A percentile compares a stretch with the other conserved stretches of the same genome.
These are phyloP conservation scores for Umbelopsis isabellina DNA, from an alignment of 192 early-diverging fungal species.

Conservation along the genomic window DNA sequence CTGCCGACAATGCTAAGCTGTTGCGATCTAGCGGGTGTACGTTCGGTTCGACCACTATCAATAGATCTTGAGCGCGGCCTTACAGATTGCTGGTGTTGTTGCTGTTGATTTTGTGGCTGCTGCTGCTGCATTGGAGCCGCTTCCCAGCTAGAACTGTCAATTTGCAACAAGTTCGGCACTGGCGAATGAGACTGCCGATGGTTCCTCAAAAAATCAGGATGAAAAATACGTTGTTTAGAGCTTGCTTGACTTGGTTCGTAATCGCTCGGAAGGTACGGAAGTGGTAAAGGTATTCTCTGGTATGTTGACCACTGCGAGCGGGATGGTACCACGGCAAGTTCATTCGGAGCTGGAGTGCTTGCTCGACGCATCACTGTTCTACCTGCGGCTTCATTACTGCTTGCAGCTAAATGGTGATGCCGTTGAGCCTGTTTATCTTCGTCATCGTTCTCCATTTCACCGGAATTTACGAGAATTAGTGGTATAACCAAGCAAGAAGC, in stretches of 20 bases:
- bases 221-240: slow-evolving; percentile 28
- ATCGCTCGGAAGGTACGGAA: slow-evolving; percentile 36
- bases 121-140: too few relatives aligned
- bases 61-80: background rate
- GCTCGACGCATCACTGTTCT: background rate
- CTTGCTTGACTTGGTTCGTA: slow-evolving; percentile 35
- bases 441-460: background rate
- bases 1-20: slow-evolving; percentile 5
- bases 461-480: background rate
- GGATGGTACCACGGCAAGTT: slow-evolving; percentile 8
- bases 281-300: slow-evolving; percentile 27
- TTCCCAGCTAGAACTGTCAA: slow-evolving; percentile 7
- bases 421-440: background rate
- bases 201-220: background rate
- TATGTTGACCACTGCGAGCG: slow-evolving; percentile 13
- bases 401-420: background rate
- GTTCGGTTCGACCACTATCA: slow-evolving; percentile 5
- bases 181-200: background rate
- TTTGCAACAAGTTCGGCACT: background rate
- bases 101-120: background rate
- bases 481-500: background rate
- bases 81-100: background rate
- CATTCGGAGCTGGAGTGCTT: slow-evolving; percentile 3
- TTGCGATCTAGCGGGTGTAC: slow-evolving; percentile 2
- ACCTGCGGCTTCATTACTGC: background rate